Base-by-base conservation (phyloP, 495 filamentous ascomycete species). In the Tetracladium setigerum region DNA sequence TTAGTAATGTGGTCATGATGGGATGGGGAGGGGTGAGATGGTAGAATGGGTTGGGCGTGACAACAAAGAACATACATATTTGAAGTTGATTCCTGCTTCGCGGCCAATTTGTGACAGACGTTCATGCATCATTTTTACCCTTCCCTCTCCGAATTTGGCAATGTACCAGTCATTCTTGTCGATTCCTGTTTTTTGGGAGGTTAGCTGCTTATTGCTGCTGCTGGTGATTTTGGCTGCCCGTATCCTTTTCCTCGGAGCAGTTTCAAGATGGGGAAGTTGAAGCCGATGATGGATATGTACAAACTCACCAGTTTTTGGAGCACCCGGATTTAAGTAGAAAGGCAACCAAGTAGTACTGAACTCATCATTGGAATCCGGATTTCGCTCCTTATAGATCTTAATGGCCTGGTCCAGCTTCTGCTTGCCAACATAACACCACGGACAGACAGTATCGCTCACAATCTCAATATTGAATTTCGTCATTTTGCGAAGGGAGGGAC, bases 371-470 rank as follows among this genome's bases (percentile, higher is more conserved):
- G 65, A 63, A 5, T 72, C 72, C 1, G 84, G 77, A 41, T 84
- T 62, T 18, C 61, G 59, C 41, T 67, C 59, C 52, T 79, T 76
- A 69, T 86, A 86, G n/a, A 69, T 56, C 2, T 62, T 51, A 52
- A 94, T 91, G 22, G 82, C 87, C 35, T 68, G 68, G 32, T 82
- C 74, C 9, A 95, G 77, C 33, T 84, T 80, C 46, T 76, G 79
- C 57, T 84, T 84, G 57, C 87, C 87, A n/a, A 95, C 68, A 61
- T 87, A 94, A 71, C 89, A 95, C 84, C 77, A 86, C 2, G 87
- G 87, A 59, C 88, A 95, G 48, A 91, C 77, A 15, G 75, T 83
- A 67, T 92, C 88, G 31, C 67, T 76, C n/a, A 86, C 77, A 51
- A 92, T 75, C 17, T 84, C 73, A 62, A 92, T 86, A 33, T 75